A percentile compares a stretch with the other conserved stretches of the same genome.
Evolutionary conservation across 768 basidiomycete genomes (phyloP).

Genomic region (Gloeophyllum trabeum): DNA sequence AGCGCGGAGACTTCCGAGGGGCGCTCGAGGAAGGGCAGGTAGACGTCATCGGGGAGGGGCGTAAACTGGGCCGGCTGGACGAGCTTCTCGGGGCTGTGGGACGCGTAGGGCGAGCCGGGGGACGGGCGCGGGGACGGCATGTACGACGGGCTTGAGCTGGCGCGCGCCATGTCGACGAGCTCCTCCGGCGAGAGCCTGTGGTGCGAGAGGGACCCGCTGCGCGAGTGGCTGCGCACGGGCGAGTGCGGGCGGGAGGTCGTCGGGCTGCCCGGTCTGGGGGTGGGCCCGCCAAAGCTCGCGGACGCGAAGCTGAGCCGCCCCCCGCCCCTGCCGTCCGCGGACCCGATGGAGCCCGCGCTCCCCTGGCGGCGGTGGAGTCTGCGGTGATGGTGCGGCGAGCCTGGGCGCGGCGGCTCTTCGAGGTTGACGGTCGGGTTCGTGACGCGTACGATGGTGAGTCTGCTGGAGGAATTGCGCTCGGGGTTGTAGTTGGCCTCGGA

Average conservation of each 20-base stretch:
- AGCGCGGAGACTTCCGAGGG: slow-evolving; percentile 64
- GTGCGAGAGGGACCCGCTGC: slow-evolving; percentile 23
- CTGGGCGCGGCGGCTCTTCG: slow-evolving; percentile 24
- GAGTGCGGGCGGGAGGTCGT: slow-evolving; percentile 9
- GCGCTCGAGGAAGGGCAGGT: slow-evolving; percentile 81
- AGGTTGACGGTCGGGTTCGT: slow-evolving; percentile 18
- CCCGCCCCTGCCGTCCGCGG: slow-evolving; percentile 2
- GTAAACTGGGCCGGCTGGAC: slow-evolving; percentile 50
- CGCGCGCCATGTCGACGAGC: slow-evolving; percentile 60
- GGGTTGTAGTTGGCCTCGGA: slow-evolving; percentile 39
- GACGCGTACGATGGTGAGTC: slow-evolving; percentile 68
- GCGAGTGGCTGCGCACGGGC: slow-evolving; percentile 27
- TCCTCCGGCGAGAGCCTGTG: slow-evolving; percentile 61
- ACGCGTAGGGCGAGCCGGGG: slow-evolving; percentile 8
- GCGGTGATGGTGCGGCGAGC: slow-evolving; percentile 15
- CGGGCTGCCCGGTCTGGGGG: slow-evolving; percentile 12
- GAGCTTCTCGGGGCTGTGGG: slow-evolving; percentile 8
- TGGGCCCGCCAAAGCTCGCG: slow-evolving; percentile 38
- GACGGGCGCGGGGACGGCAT: slow-evolving; percentile 13
- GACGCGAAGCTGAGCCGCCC: slow-evolving; percentile 52
- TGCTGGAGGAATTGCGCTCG: slow-evolving; percentile 44
- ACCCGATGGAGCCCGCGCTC: not conserved
- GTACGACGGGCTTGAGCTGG: slow-evolving; percentile 35
- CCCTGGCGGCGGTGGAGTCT: slow-evolving; percentile 20
- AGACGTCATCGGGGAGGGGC: slow-evolving; percentile 63